A percentile compares a stretch with the other conserved stretches of the same genome.
Conservation (phyloP, 768 basidiomycete genomes). For the Suillus lakei region DNA sequence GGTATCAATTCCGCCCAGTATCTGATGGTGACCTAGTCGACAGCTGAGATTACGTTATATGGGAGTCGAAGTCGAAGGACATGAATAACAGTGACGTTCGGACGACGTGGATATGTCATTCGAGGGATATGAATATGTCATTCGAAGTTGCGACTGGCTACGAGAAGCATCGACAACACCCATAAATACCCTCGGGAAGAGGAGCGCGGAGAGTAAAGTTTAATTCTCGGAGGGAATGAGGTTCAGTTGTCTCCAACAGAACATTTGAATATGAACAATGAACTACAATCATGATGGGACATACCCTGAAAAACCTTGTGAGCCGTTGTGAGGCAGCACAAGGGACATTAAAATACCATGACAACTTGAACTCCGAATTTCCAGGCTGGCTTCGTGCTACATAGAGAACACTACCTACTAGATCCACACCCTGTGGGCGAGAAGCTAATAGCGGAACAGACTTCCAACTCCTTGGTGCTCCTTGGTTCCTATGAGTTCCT, state of each 20-base stretch:
- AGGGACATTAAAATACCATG: conserved; percentile 1
- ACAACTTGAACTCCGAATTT: background rate
- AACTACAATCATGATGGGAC: background rate
- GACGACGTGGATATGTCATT: background rate
- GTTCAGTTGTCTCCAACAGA: background rate
- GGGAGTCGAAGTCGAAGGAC: conserved; percentile 2
- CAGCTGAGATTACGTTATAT: background rate
- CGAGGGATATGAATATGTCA: background rate
- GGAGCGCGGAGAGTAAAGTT: background rate
- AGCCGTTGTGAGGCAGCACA: background rate
- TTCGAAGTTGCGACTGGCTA: background rate
- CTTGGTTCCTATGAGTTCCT: background rate
- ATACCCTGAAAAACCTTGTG: background rate
- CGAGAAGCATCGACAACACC: background rate
- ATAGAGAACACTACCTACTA: background rate
- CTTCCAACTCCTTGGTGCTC: background rate
- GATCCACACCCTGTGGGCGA: background rate
- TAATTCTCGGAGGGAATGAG: background rate
- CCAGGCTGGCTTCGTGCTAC: background rate
- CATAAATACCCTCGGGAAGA: background rate
- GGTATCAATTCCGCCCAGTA: background rate
- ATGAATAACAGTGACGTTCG: background rate
- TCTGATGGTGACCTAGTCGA: background rate
- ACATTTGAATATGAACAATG: background rate
- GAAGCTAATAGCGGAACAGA: background rate